Percentiles rank a stretch among this genome's conserved stretches.
These are phyloP conservation scores for Olyra latifolia DNA, from an alignment of 176 grass and related monocot species.

Conservation along the genomic window DNA sequence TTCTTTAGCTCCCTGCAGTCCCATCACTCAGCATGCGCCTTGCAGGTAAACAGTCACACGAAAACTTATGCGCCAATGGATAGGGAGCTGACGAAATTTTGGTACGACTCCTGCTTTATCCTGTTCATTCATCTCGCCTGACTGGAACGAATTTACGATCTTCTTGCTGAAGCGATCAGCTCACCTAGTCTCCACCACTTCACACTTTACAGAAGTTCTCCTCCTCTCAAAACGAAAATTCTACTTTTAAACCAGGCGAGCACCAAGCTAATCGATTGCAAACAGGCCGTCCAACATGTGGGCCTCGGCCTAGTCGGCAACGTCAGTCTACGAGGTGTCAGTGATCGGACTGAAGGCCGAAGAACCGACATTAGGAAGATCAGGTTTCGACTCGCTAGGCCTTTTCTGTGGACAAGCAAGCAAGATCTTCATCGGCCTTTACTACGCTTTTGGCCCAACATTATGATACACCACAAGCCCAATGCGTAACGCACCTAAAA, in stretches of 20 bases:
- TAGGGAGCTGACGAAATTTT: not conserved
- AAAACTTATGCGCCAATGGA: too few species aligned
- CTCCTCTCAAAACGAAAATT: not conserved
- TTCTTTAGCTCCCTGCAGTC: too few species aligned
- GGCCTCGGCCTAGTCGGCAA: not conserved
- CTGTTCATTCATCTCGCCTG: not conserved
- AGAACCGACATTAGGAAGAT: too few species aligned
- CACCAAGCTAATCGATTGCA: not conserved
- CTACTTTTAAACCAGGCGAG: not conserved
- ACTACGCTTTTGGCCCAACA: not conserved
- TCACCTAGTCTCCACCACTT: too few species aligned
- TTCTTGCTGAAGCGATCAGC: not conserved
- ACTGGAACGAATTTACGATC: not conserved
- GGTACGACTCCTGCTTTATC: not conserved
- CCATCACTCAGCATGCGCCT: not conserved
- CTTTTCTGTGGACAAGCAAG: not conserved
- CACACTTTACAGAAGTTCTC: not conserved
- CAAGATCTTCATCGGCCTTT: not conserved
- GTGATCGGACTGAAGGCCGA: too few species aligned
- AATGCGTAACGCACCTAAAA: not conserved
- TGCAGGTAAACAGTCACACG: not conserved
- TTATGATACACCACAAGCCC: not conserved
- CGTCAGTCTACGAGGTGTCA: not conserved
- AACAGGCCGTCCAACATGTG: not conserved
- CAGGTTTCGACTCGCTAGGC: not conserved